phyloP scores from a whole-genome alignment of 208 protist species.

The Trypanosoma vivax region DNA sequence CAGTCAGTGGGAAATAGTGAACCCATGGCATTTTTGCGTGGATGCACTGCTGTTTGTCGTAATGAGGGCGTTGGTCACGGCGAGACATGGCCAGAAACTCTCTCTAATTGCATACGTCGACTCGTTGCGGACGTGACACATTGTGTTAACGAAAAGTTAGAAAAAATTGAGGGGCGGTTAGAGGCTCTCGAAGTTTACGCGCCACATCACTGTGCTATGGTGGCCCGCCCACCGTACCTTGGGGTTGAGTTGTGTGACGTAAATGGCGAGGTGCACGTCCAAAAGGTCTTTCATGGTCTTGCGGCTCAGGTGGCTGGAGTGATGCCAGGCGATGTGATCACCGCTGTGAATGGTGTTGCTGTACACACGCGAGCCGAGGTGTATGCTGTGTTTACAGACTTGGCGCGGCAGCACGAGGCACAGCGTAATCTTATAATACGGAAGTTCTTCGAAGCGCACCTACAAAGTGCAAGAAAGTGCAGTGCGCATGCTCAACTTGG shows the following conservation, averaged over 20 bases:
- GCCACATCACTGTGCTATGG: slow-evolving; percentile 40
- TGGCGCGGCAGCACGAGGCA: slow-evolving; percentile 34
- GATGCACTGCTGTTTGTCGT: too few relatives aligned
- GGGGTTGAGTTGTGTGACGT: slow-evolving; percentile 56
- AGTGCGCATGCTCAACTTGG: background rate
- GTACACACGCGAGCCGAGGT: slow-evolving; percentile 44
- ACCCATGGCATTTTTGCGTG: too few relatives aligned
- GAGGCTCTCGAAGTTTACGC: slow-evolving; percentile 63
- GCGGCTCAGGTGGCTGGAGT: slow-evolving; percentile 38
- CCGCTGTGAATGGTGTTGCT: slow-evolving; percentile 31
- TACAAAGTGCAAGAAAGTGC: background rate
- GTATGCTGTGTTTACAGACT: slow-evolving; percentile 41
- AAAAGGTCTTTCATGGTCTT: slow-evolving; percentile 40
- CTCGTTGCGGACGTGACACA: background rate
- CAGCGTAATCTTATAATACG: slow-evolving; percentile 34
- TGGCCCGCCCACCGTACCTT: slow-evolving; percentile 41
- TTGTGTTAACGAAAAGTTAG: slow-evolving; percentile 2
- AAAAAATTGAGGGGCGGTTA: slow-evolving; percentile 25
- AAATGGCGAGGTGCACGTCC: slow-evolving; percentile 32
- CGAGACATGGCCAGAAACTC: background rate
- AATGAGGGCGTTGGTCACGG: background rate
- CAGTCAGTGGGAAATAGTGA: too few relatives aligned
- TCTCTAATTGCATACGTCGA: background rate
- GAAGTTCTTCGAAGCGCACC: slow-evolving; percentile 5
- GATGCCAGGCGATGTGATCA: slow-evolving; percentile 37